A percentile compares a stretch with the other conserved stretches of the same genome.
Evolutionary conservation across 345 rosid genomes (phyloP).

Genomic region (Carallia brachiata): DNA sequence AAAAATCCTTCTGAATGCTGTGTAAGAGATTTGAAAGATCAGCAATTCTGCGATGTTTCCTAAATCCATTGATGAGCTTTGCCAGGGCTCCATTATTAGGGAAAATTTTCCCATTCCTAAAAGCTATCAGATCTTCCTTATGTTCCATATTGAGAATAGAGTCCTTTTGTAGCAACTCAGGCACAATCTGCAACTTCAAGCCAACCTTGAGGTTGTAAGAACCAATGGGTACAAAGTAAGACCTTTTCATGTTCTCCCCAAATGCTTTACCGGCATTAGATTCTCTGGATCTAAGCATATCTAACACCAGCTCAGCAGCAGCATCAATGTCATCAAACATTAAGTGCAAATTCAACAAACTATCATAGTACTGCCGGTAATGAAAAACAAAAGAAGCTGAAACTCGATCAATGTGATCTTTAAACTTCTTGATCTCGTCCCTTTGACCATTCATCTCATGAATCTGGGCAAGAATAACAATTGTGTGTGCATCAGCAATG

Average conservation of each 20-base stretch:
- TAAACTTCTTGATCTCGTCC: constrained; percentile 69
- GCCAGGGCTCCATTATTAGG: constrained; percentile 54
- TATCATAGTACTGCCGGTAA: constrained; percentile 54
- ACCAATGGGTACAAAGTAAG: constrained; percentile 64
- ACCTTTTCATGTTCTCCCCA: constrained; percentile 26
- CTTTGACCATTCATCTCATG: constrained; percentile 74
- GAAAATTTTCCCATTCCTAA: constrained; percentile 48
- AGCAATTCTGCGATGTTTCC: constrained; percentile 40
- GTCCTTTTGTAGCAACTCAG: constrained; percentile 53
- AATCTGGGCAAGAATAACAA: constrained; percentile 52
- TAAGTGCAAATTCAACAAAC: constrained; percentile 67
- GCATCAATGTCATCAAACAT: constrained; percentile 69
- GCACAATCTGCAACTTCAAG: constrained; percentile 53
- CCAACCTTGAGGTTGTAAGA: constrained; percentile 60
- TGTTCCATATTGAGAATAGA: constrained; percentile 34
- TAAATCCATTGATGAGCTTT: constrained; percentile 58
- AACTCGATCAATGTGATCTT: constrained; percentile 45
- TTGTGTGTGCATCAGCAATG: constrained; percentile 70
- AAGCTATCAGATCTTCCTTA: constrained; percentile 40
- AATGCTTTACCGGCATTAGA: constrained; percentile 23
- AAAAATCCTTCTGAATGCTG: constrained; percentile 30
- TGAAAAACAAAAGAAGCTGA: constrained; percentile 46
- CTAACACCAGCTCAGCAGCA: constrained; percentile 56
- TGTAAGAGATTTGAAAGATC: constrained; percentile 59
- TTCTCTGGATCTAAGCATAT: constrained; percentile 35